Evolutionary conservation across 164 flowering plant species (phyloP).

Genomic region (Tinospora cordifolia): DNA sequence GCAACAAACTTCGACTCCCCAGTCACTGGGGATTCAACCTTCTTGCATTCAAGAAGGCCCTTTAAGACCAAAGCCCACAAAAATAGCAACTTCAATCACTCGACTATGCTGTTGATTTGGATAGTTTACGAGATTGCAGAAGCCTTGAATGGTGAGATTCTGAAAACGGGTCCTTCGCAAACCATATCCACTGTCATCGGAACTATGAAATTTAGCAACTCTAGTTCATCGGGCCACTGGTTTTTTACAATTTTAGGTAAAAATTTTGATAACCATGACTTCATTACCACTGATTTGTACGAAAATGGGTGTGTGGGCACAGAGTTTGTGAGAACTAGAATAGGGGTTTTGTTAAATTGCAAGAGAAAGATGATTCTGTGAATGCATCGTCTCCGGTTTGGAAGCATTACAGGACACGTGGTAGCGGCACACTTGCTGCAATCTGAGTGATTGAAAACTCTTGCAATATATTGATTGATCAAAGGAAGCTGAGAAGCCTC

Average conservation of each 20-base stretch:
- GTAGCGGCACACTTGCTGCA: no score
- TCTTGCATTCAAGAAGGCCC: background rate
- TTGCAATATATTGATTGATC: no score
- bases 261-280: constrained; percentile 29
- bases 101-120: constrained; percentile 11
- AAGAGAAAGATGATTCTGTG: constrained; percentile 11
- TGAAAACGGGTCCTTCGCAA: constrained; percentile 30
- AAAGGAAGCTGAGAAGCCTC: no score
- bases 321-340: constrained; percentile 26
- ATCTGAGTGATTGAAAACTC: no score
- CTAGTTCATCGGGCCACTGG: constrained; percentile 17
- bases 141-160: constrained; percentile 25
- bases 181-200: constrained; percentile 27
- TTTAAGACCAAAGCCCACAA: background rate
- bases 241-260: constrained; percentile 26
- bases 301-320: constrained; percentile 25
- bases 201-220: constrained; percentile 5
- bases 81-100: background rate
- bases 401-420: no score
- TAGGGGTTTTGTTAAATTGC: constrained; percentile 28
- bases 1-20: constrained; percentile 34
- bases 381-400: no score
- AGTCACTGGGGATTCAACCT: constrained; percentile 21
- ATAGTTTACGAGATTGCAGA: constrained; percentile 24
- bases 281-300: constrained; percentile 19